Conservation (phyloP, 345 rosid species). For the Linum tenue region DNA sequence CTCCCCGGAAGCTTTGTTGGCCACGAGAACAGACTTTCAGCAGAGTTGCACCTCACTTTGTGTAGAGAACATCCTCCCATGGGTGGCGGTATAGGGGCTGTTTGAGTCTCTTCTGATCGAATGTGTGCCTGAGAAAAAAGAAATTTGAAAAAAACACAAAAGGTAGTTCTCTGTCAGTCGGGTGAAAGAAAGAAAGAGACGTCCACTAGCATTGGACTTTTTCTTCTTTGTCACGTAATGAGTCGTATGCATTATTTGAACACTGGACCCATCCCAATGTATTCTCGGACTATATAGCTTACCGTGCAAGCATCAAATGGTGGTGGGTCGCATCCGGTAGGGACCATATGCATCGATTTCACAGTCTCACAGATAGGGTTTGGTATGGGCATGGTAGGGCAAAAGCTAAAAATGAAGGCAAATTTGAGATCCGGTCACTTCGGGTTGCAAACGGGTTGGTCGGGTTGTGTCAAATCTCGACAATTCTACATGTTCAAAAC, state of each 20-base stretch:
- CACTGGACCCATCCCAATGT: not conserved
- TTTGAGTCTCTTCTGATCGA: conserved; percentile 94
- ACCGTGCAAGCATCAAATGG: not conserved
- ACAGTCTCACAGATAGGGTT: too few species aligned
- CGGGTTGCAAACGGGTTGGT: too few species aligned
- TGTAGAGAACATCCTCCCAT: conserved; percentile 97
- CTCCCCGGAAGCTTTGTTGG: not conserved
- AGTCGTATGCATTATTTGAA: not conserved
- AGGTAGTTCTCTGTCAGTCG: not conserved
- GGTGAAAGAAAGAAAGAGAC: not conserved
- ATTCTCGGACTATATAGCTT: not conserved
- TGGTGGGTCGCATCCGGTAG: not conserved
- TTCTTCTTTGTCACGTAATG: too few species aligned
- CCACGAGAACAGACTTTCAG: conserved; percentile 2
- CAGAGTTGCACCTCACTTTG: conserved; percentile 43
- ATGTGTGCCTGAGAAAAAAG: conserved; percentile 56
- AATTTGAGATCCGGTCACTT: too few species aligned
- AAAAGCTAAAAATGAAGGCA: too few species aligned
- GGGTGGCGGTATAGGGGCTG: conserved; percentile 94
- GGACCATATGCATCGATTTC: too few species aligned
- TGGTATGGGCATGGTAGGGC: too few species aligned
- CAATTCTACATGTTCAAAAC: too few species aligned
- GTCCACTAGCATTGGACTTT: not conserved
- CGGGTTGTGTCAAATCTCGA: too few species aligned
- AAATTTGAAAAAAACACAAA: not conserved